A percentile compares a stretch with the other conserved stretches of the same genome.
Conservation (phyloP, 164 flowering plant species). For the Piper longum region DNA sequence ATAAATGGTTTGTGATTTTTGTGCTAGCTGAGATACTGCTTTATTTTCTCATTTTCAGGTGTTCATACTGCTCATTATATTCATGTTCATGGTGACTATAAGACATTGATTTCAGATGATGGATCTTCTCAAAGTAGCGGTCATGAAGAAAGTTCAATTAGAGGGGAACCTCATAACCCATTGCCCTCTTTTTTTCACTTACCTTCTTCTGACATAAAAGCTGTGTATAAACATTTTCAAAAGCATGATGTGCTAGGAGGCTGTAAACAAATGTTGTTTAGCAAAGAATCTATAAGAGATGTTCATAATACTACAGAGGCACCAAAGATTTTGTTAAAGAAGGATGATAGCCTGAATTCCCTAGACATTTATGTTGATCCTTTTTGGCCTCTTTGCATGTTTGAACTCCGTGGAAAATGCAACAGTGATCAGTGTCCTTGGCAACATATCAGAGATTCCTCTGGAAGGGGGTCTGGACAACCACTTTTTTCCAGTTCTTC, state of each 20-base stretch:
- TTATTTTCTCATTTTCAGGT: constrained; percentile 19
- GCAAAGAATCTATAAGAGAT: constrained; percentile 8
- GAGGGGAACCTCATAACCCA: constrained; percentile 10
- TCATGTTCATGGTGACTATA: constrained; percentile 7
- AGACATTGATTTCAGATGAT: constrained; percentile 9
- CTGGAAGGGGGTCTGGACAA: constrained; percentile 11
- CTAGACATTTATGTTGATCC: constrained; percentile 41
- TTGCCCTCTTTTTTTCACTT: constrained; percentile 4
- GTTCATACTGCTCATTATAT: constrained; percentile 11
- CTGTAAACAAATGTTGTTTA: constrained; percentile 2
- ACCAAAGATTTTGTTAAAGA: constrained; percentile 3
- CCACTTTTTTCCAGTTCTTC: constrained; percentile 14
- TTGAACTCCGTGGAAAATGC: constrained; percentile 88
- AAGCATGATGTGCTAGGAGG: constrained; percentile 11
- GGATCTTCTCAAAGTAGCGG: constrained; percentile 10
- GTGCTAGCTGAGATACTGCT: constrained; percentile 18
- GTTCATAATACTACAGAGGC: constrained; percentile 3
- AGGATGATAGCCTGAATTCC: constrained; percentile 22
- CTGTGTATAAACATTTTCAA: constrained; percentile 24
- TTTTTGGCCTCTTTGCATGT: constrained; percentile 87
- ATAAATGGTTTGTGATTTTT: background rate
- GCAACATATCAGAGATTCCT: constrained; percentile 58
- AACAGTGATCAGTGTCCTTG: constrained; percentile 71
- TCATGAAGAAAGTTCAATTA: constrained; percentile 13
- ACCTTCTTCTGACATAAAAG: constrained; percentile 22